phyloP scores from a whole-genome alignment of 345 rosid genomes.

The Brassica rapa region DNA sequence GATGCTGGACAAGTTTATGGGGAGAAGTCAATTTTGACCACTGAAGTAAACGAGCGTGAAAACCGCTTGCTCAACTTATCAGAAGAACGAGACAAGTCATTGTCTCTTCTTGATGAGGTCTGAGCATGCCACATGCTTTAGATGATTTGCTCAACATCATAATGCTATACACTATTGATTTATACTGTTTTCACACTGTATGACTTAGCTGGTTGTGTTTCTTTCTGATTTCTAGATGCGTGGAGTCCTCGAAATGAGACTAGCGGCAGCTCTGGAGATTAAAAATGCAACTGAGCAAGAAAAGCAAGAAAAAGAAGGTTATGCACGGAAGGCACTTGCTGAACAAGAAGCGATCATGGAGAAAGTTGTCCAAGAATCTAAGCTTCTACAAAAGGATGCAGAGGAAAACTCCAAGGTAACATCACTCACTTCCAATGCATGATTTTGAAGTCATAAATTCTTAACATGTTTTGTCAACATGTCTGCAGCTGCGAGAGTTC shows the following conservation, averaged over 20 bases:
- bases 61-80: constrained; percentile 64
- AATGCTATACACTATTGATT: too few relatives aligned
- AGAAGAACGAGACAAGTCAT: constrained; percentile 75
- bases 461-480: constrained; percentile 23
- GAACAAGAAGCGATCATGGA: constrained; percentile 77
- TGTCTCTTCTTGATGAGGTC: constrained; percentile 81
- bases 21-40: constrained; percentile 75
- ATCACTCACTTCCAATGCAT: not conserved
- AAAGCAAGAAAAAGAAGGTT: constrained; percentile 60
- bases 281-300: constrained; percentile 63
- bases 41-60: constrained; percentile 85
- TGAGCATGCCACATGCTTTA: not conserved
- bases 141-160: not conserved
- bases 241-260: constrained; percentile 55
- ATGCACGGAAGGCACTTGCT: constrained; percentile 54
- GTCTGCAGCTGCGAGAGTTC: constrained; percentile 68
- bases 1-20: constrained; percentile 93
- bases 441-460: constrained; percentile 7
- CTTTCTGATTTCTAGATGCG: constrained; percentile 54
- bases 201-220: not conserved
- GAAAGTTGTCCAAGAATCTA: constrained; percentile 75
- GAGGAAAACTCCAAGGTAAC: constrained; percentile 83
- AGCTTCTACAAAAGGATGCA: constrained; percentile 64
- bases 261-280: constrained; percentile 54
- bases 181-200: too few relatives aligned